A percentile compares a stretch with the other conserved stretches of the same genome.
phyloP scores from a whole-genome alignment of 129 eudicot genomes.

The Apium graveolens region DNA sequence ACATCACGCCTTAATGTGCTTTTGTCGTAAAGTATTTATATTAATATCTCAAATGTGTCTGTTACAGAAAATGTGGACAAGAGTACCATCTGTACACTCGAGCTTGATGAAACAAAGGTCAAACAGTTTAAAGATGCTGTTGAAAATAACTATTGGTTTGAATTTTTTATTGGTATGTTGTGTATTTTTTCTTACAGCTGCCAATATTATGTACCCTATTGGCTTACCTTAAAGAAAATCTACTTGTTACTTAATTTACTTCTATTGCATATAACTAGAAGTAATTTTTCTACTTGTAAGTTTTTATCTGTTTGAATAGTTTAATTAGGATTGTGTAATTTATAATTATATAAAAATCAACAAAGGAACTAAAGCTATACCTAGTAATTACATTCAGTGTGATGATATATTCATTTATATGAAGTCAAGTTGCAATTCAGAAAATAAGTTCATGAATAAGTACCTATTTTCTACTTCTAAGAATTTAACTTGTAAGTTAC shows the following conservation, averaged over 20 bases:
- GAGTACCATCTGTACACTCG: slow-evolving; percentile 58
- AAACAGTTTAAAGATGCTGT: slow-evolving; percentile 81
- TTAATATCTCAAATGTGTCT: slow-evolving; percentile 11
- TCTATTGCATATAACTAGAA: not conserved
- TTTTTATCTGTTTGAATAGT: not conserved
- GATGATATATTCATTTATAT: not conserved
- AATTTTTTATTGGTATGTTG: slow-evolving; percentile 80
- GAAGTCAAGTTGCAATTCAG: not conserved
- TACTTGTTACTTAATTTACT: not conserved
- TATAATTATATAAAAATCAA: not conserved
- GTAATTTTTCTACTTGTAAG: not conserved
- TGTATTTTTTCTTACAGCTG: not conserved
- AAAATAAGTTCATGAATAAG: not conserved
- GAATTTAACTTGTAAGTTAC: not conserved
- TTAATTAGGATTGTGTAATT: not conserved
- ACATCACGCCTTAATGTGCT: not conserved
- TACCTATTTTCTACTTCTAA: not conserved
- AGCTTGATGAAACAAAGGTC: slow-evolving; percentile 72
- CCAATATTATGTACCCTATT: not conserved
- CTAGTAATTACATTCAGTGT: not conserved
- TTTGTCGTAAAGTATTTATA: slow-evolving; percentile 2
- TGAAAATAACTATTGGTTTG: slow-evolving; percentile 86
- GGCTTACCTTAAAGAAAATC: not conserved
- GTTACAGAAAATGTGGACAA: slow-evolving; percentile 72
- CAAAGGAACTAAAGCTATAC: not conserved